Conservation (phyloP, 163 green algal species). For the Chloromonas sp. region DNA sequence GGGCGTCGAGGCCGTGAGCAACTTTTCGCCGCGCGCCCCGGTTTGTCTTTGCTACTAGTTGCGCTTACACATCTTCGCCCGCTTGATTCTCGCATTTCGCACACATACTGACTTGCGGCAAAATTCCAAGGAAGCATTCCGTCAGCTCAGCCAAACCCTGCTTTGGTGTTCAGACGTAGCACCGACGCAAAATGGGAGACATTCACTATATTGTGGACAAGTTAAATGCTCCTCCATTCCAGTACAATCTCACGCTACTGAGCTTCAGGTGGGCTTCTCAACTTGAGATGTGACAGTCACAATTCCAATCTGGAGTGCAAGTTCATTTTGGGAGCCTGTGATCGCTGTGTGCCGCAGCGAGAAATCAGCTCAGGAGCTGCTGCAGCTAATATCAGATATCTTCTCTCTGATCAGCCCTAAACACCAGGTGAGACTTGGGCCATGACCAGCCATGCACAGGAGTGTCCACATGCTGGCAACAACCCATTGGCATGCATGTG, state of each 20-base stretch:
- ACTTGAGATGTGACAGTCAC: not conserved
- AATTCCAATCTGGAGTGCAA: not conserved
- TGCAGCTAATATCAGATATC: conserved; percentile 53
- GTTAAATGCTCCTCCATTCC: conserved; percentile 44
- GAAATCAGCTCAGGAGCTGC: conserved; percentile 39
- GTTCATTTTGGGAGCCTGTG: not conserved
- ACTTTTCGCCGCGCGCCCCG: no score
- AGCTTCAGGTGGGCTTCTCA: conserved; percentile 38
- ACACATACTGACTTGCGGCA: no score
- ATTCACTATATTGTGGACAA: conserved; percentile 57
- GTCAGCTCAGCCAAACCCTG: no score
- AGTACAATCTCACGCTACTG: conserved; percentile 38
- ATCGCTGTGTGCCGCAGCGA: conserved; percentile 30
- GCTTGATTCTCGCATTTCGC: no score
- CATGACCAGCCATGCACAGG: not conserved
- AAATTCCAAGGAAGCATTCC: no score
- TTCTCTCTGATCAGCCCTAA: conserved; percentile 46
- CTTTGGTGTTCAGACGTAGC: no score
- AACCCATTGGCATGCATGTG: no score
- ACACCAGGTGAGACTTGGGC: conserved; percentile 24
- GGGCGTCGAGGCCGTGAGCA: no score
- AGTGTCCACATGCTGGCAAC: no score
- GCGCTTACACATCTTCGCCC: no score
- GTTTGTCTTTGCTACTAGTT: no score
- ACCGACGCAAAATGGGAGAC: conserved; percentile 14